Evolutionary conservation across 176 grass and related monocot species (phyloP).

Genomic region (Triticum turgidum): DNA sequence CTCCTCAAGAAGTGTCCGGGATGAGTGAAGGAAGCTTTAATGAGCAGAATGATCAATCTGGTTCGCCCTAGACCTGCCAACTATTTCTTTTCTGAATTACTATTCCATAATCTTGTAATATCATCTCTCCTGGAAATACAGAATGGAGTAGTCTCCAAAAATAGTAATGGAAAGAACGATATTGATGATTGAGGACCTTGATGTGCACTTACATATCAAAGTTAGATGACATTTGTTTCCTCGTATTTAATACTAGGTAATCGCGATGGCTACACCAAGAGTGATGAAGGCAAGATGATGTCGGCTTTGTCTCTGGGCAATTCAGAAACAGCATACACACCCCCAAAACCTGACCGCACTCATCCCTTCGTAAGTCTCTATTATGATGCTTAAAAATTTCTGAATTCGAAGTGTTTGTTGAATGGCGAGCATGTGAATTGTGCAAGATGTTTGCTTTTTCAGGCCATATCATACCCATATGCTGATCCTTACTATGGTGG

Average conservation of each 20-base stretch:
- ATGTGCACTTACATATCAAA: not conserved
- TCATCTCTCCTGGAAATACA: slow-evolving; percentile 12
- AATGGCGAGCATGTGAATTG: slow-evolving; percentile 25
- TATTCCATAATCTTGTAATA: slow-evolving; percentile 1
- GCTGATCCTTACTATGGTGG: slow-evolving; percentile 63
- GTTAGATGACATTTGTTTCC: slow-evolving; percentile 19
- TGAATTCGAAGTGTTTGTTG: slow-evolving; percentile 15
- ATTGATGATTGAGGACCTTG: not conserved
- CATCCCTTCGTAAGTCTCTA: slow-evolving; percentile 66
- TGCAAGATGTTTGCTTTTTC: slow-evolving; percentile 38
- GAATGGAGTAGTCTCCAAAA: not conserved
- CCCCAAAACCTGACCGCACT: slow-evolving; percentile 53
- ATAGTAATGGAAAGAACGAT: not conserved
- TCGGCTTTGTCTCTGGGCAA: slow-evolving; percentile 68
- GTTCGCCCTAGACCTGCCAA: slow-evolving; percentile 16
- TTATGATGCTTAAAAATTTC: not conserved
- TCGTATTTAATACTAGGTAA: slow-evolving; percentile 43
- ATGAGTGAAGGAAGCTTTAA: slow-evolving; percentile 66
- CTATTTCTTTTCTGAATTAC: slow-evolving; percentile 17
- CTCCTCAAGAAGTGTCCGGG: slow-evolving; percentile 63
- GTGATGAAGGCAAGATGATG: slow-evolving; percentile 65
- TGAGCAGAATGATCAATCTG: slow-evolving; percentile 57
- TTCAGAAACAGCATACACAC: slow-evolving; percentile 49
- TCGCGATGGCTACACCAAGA: slow-evolving; percentile 43
- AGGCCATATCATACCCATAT: slow-evolving; percentile 85